A percentile compares a stretch with the other conserved stretches of the same genome.
These are phyloP conservation scores for Theobroma cacao DNA, from an alignment of 345 rosid genomes.

Conservation along the genomic window DNA sequence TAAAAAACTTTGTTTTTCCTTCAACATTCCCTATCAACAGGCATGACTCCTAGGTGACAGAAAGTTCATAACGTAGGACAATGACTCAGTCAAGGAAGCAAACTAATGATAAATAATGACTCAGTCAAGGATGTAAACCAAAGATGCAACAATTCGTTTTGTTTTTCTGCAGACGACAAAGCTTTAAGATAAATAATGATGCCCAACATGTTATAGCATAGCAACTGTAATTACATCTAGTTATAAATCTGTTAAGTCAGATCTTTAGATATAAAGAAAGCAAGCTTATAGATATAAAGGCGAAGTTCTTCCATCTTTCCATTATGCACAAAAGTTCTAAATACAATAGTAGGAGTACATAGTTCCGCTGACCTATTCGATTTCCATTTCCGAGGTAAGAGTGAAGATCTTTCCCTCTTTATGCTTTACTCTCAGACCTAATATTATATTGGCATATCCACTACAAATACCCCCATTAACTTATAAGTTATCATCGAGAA, in stretches of 20 bases:
- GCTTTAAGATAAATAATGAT: no score
- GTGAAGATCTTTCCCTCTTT: constrained; percentile 25
- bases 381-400: constrained; percentile 16
- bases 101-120: no score
- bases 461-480: constrained; percentile 3
- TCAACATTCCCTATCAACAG: no score
- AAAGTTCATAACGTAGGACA: no score
- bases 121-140: no score
- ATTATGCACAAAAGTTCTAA: constrained; percentile 29
- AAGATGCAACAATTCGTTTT: no score
- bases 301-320: constrained; percentile 33
- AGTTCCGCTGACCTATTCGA: constrained; percentile 22
- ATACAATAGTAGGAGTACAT: constrained; percentile 23
- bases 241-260: not conserved
- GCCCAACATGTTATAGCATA: not conserved
- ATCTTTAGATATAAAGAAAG: not conserved
- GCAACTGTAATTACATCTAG: not conserved
- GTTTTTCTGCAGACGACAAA: no score
- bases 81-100: no score
- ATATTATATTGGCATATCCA: constrained; percentile 13
- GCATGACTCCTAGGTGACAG: no score
- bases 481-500: constrained; percentile 43
- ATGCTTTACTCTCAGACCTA: constrained; percentile 15
- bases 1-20: no score
- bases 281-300: constrained; percentile 2